Evolutionary conservation across 164 flowering plant genomes (phyloP), one percentile per base, ranked within the genome.

Genomic region (Sextonia rubra): DNA sequence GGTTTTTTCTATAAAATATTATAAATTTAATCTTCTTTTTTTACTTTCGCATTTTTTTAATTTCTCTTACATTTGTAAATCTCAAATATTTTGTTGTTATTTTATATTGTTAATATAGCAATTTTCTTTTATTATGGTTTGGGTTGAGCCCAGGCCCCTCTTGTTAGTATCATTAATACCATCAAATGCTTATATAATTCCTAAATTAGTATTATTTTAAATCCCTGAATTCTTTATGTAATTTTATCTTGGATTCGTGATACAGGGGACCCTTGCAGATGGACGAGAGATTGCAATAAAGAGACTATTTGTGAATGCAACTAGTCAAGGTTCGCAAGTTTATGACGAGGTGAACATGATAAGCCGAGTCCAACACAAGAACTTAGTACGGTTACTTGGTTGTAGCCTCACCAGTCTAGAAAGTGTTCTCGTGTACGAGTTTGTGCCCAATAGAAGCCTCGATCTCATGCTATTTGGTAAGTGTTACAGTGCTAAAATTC

Each of bases 231-330:
- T 29, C 24, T 37, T 37, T 47, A 29, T 22, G 47, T 22, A 66
- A 7, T 64, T 27, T 9, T 12, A 32, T 8, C 3, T 20, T 37
- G 37, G 25, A 12, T 60, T 3, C 22, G 25, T 49, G 14, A 58
- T 56, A 22, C 52, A 88, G 91, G 91, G 90, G 70, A 69, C 69
- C 26, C 63, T 88, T 49, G 74, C 63, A 27, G 92, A 86, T 69
- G 90, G 90, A 6, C 81, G 89, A 77, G 90, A 85, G 73, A 77
- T 87, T 17, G 89, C 90, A 0, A 56, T 88, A 22, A 88, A 88
- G 69, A 76, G 90, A 9, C 71, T 85, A 20, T 83, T 69, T 27
- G 4, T 74, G 1, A 80, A 30, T 4, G 65, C 76, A 8, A 79
- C 56, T 44, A 47, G 32, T 11, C 65, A 48, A 30, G 24, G 63